Evolutionary conservation across 805 yeast genomes (phyloP), one percentile per base, ranked within the genome.

Genomic region (Candida insectorum): DNA sequence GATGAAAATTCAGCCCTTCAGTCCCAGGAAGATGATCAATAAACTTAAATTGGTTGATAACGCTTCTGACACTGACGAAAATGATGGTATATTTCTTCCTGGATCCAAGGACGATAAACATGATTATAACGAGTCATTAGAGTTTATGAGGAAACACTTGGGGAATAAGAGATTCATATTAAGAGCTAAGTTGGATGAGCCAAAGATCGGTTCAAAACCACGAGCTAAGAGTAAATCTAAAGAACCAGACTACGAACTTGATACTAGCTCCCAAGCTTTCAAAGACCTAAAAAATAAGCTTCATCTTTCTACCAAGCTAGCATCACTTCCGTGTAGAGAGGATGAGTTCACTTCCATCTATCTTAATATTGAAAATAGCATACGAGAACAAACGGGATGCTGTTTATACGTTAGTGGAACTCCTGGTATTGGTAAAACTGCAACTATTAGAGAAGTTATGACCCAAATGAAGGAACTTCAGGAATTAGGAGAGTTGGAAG

Each of bases 381-480:
- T 91, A 21, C 69, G 69, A 29, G 72, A 81, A 11, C 74, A 75
- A 26, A 72, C 82, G 1, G 97, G 97, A 0, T 74, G 89, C 6
- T 86, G 96, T 44, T 59, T 93, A 5, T 93, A 89, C 52, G 79
- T 93, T 8, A 86, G 96, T 57, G 99, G 99, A 3, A 87, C 96
- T 0, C 98, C 99, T 0, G 99, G 99, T 6, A 91, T 94, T 2
- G 98, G 98, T 9, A 93, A 93, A 53, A 91, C 98, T 0, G 93
- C 95, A 3, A 91, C 97, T 0, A 79, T 91, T 2, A 63, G 95
- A 34, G 95, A 88, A 49, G 97, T 85, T 0, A 73, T 93, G 16
- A 71, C 77, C 21, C 87, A 83, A 48, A 58, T 93, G 22, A 69
- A 73, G 27, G 56, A 64, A 40, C 39, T 49, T 9, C 49, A 49